These are phyloP conservation scores for Excoecaria cochinchinensis DNA, from an alignment of 345 rosid species.

Conservation along the genomic window DNA sequence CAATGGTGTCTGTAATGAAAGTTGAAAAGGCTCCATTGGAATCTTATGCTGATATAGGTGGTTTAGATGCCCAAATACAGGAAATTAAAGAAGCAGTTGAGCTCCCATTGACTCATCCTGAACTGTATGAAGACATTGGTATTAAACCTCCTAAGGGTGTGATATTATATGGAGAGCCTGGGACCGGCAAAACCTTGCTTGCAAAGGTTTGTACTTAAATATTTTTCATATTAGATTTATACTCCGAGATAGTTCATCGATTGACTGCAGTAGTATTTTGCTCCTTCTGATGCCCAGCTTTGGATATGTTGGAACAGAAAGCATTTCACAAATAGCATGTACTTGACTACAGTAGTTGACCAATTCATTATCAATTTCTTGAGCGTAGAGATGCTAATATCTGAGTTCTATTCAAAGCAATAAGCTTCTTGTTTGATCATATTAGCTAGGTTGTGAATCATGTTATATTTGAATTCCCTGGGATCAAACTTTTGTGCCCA, in stretches of 20 bases:
- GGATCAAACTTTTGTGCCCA: neutral
- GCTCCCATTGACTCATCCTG: conserved; percentile 98
- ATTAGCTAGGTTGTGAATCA: conserved; percentile 2
- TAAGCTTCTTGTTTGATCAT: neutral
- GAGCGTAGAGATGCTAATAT: neutral
- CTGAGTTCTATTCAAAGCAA: neutral
- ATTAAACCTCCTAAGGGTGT: conserved; percentile 99
- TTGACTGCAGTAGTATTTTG: neutral
- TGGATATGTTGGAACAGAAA: neutral
- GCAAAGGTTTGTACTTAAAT: conserved; percentile 63
- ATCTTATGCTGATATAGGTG: conserved; percentile 98
- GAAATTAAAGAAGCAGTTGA: conserved; percentile 99
- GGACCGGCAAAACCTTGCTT: conserved; percentile 98
- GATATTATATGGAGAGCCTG: conserved; percentile 97
- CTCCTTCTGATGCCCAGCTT: no score
- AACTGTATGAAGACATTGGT: conserved; percentile 96
- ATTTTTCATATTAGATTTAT: neutral
- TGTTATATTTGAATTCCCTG: neutral
- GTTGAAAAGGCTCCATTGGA: conserved; percentile 98
- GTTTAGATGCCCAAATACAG: conserved; percentile 97
- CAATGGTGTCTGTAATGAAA: conserved; percentile 99
- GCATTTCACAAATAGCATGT: neutral
- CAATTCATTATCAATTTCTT: neutral
- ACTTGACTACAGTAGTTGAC: neutral
- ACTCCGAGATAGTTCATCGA: neutral